Evolutionary conservation across 345 rosid genomes (phyloP), one percentile per base, ranked within the genome.

Genomic region (Brassica rapa): DNA sequence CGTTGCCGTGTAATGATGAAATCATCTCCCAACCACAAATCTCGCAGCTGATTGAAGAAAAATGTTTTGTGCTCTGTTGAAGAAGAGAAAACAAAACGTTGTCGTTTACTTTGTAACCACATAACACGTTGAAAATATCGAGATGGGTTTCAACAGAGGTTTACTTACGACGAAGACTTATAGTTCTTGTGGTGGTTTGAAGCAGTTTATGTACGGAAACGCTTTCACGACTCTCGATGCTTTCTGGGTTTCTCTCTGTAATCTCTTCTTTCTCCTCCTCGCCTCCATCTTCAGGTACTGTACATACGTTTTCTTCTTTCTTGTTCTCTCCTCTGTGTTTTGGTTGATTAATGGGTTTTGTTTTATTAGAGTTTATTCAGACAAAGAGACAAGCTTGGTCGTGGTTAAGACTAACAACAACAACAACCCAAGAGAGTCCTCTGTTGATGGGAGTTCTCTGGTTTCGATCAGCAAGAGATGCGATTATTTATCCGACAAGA

Each of bases 211-310:
- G 80, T 49, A 12, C 81, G 78, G 81, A 39, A 77, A 69, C 66
- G 76, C 87, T 88, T 83, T 80, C 11, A 33, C 80, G 29, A 30
- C 71, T 41, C 70, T 82, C 60, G 5, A 76, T 73, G 84, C 82
- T 72, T 79, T 86, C 76, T 84, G 87, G 90, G 81, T 59, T 81
- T 84, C 82, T 72, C 71, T 93, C 77, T 88, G 69, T 82, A 83
- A 82, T 72, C 77, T 78, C 85, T 61, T 84, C 65, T 60, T 81
- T 76, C 80, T 8, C 77, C 77, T 85, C 33, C 66, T 85, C 51
- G 79, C 73, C 70, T 80, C 85, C 53, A 2, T 88, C 55, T 81
- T 81, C 84, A 82, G 92, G 97, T 90, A 81, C 35, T 62, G 56
- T 5, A 51, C 5, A 51, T 24, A 10, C 9, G 16, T 61, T 66